phyloP scores from a whole-genome alignment of 805 yeast genomes.

The Nakazawaea anatomiae region DNA sequence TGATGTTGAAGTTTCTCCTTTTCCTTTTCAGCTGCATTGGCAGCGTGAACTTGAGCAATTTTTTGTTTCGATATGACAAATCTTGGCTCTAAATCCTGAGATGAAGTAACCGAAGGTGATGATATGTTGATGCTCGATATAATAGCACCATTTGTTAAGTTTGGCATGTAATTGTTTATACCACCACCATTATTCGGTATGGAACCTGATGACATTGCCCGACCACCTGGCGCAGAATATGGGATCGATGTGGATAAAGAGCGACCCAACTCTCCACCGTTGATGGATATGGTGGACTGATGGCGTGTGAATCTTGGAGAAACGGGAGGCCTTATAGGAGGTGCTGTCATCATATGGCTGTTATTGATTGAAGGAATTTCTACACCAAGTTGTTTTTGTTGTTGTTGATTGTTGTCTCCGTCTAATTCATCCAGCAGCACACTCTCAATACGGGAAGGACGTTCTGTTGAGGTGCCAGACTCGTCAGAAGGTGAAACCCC shows the following conservation, averaged over 20 bases:
- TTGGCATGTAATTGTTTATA: slow-evolving; percentile 34
- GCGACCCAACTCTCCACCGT: slow-evolving; percentile 19
- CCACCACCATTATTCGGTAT: slow-evolving; percentile 16
- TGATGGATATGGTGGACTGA: slow-evolving; percentile 10
- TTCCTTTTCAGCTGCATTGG: slow-evolving; percentile 24
- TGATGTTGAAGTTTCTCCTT: slow-evolving; percentile 12
- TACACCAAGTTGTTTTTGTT: background rate
- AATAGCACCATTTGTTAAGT: slow-evolving; percentile 50
- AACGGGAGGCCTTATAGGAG: slow-evolving; percentile 10
- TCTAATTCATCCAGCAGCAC: slow-evolving; percentile 4
- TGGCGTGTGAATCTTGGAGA: slow-evolving; percentile 12
- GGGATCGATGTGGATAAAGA: slow-evolving; percentile 61
- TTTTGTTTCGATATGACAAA: slow-evolving; percentile 79
- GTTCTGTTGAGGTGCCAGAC: background rate
- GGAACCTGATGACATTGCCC: slow-evolving; percentile 23
- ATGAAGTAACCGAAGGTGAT: slow-evolving; percentile 57
- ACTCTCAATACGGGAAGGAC: background rate
- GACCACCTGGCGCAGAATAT: slow-evolving; percentile 67
- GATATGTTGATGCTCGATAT: slow-evolving; percentile 60
- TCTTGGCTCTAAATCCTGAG: slow-evolving; percentile 71
- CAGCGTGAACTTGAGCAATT: slow-evolving; percentile 49
- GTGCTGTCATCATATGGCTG: slow-evolving; percentile 1
- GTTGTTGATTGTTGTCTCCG: background rate
- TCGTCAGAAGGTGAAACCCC: slow-evolving; percentile 26
- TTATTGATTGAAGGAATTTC: slow-evolving; percentile 2